Percentiles rank a stretch among this genome's conserved stretches.
Evolutionary conservation across 352 stramenopile species (phyloP).

Genomic region (Phytopythium aichiense): DNA sequence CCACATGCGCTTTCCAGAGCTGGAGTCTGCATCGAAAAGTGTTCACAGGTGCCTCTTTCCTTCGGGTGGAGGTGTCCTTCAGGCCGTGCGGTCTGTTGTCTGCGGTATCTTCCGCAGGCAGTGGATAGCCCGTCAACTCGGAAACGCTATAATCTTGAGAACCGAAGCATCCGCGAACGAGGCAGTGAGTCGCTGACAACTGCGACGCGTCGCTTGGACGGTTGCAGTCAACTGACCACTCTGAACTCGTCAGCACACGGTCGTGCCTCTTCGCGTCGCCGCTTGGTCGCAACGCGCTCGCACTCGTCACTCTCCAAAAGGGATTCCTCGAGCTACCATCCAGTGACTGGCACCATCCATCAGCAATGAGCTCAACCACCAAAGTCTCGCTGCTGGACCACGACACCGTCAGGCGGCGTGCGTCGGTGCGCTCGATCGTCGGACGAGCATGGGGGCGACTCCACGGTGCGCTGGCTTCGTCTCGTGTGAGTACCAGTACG

Average conservation of each 20-base stretch:
- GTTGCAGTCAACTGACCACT: not conserved
- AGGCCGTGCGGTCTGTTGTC: too few species aligned
- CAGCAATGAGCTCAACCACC: not conserved
- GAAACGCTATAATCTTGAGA: too few species aligned
- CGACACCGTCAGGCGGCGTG: not conserved
- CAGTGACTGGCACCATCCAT: not conserved
- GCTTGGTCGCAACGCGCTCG: too few species aligned
- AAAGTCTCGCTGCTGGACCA: not conserved
- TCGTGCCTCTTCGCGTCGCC: not conserved
- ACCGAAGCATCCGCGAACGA: not conserved
- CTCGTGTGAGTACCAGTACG: not conserved
- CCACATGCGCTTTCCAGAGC: too few species aligned
- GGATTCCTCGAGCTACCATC: not conserved
- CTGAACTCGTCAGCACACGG: not conserved
- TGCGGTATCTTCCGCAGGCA: too few species aligned
- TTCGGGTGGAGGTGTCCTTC: too few species aligned
- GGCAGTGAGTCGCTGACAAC: not conserved
- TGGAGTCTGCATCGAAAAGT: too few species aligned
- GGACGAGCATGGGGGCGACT: constrained; percentile 2
- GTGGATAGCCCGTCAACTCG: too few species aligned
- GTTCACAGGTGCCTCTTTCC: too few species aligned
- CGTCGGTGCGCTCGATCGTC: not conserved
- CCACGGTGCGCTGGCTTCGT: not conserved
- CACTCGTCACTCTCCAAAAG: not conserved
- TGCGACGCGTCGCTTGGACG: not conserved